Evolutionary conservation across 495 filamentous ascomycete species (phyloP), one percentile per base, ranked within the genome.

Genomic region (Neurospora pannonica): DNA sequence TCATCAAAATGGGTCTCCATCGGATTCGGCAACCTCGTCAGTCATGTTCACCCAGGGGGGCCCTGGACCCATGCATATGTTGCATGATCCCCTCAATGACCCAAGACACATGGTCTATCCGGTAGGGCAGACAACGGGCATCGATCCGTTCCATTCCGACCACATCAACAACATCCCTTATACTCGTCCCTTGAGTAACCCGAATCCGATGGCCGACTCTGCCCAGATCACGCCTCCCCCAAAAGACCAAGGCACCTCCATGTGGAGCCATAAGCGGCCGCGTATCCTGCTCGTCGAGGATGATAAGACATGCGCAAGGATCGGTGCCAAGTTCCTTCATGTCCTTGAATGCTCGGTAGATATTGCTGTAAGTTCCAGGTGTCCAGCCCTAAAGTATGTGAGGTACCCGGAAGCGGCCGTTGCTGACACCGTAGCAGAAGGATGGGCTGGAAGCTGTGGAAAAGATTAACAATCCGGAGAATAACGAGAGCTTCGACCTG

Each of bases 161-260:
- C 94, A 98, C 78, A 93, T 97, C 77, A 88, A 94, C 83, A 97
- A 97, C 76, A 95, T 98, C 48, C 94, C 94, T 2, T 98, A 97
- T 78, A 84, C 85, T 78, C 90, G 84, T 7, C 85, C 85, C 11
- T 75, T 85, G 38, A 83, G 80, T 70, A 81, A 82, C 62, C 80
- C 81, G 10, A 80, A 77, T 28, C 77, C 78, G 8, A 69, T 79
- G 71, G 62, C 79, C 2, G 81, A 83, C 8, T 76, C 77, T 3
- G 46, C 75, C 6, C 78, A 80, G 46, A 76, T 78, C 11, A 73
- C 78, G 21, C 75, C 78, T 8, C 76, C 80, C 36, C 71, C 76
- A 28, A 82, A 81, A 70, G 82, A 84, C 31, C 79, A 81, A 38
- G 71, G 72, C 5, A 77, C 78, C 21, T 83, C 84, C 17, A 69